Base-by-base conservation (phyloP, 106 monocot genomes). In the Apostasia ramifera region DNA sequence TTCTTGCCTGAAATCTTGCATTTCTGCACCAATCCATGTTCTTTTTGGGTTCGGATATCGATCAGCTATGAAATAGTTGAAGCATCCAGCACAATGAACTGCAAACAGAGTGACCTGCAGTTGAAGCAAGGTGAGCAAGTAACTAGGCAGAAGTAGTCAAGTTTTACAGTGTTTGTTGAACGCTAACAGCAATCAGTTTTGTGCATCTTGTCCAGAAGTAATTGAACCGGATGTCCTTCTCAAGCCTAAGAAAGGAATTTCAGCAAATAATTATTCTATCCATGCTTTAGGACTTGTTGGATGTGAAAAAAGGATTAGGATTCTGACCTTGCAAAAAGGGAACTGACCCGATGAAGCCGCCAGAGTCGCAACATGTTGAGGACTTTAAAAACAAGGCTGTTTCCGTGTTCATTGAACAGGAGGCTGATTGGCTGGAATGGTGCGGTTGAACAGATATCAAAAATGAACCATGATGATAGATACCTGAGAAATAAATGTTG, bases 361-460 rank as follows among this genome's bases (percentile, higher is more conserved):
- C 89, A 89, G 0, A 89, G 74, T 61, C 85, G 50, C 46, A 89
- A 82, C 85, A 83, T 83, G 40, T 80, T 85, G 46, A 89, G 89
- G 47, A 85, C 55, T 66, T 65, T 78, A 48, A 89, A 82, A 47
- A 47, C 84, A 59, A 85, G 65, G 41, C 68, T 71, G 26, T 76
- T 59, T 2, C 66, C 68, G 14, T 73, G 70, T 7, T 51, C 72
- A 53, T 46, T 78, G 40, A 82, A 85, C 7, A 85, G 74, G 40
- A 81, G 66, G 75, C 89, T 77, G 57, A 89, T 37, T 55, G 75
- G 77, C 66, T 85, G 89, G 72, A 81, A 88, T 40, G 89, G 89
- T 66, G 70, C 71, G 39, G 78, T 88, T 63, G 89, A 85, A 68
- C 79, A 82, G 13, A 89, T 70, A 55, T 89, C 89, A 57, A 89